Base-by-base conservation (phyloP, 2,329 filamentous ascomycete species). In the Herpotrichia juniperi region DNA sequence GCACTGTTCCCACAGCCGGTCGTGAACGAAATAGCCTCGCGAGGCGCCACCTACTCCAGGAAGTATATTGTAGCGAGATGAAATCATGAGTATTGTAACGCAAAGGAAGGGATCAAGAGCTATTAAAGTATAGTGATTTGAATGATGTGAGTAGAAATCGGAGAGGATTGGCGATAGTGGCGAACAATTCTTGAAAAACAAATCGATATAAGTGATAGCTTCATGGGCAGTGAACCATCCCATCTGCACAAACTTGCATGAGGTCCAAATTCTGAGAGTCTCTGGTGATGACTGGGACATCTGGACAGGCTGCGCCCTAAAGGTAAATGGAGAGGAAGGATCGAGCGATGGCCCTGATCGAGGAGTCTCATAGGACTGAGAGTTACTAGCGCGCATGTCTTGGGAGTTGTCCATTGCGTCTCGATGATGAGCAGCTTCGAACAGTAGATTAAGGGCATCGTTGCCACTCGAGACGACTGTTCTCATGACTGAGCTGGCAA, bases 151-250 rank as follows among this genome's bases (percentile, higher is more conserved):
- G 57, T 82, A 82, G 50, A 80, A 81, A 40, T 79, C 74, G 2
- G 75, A 77, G 2, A 81, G 64, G 3, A 83, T 79, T 0, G 81
- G 81, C 1, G 81, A 82, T 22, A 83, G 55, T 1, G 76, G 75
- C 4, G 77, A 79, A 60, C 81, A 77, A 26, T 82, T 81, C 49
- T 78, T 75, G 65, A 79, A 83, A 59, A 83, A 74, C 71, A 81
- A 50, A 53, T 83, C 80, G 40, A 83, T 71, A 49, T 82, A 81
- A 1, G 76, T 79, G 1, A 83, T 75, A 9, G 80, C 81, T 59
- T 84, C 81, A 48, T 78, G 74, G 2, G 81, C 79, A 0, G 79
- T 79, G 48, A 84, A 79, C 80, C 80, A 83, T 0, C 81, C 81
- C 79, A 82, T 81, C 51, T 77, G 78, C 16, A 83, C 80, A 58